These are phyloP conservation scores for Microcyclospora pomicola DNA, from an alignment of 2,329 filamentous ascomycete genomes.

Conservation along the genomic window DNA sequence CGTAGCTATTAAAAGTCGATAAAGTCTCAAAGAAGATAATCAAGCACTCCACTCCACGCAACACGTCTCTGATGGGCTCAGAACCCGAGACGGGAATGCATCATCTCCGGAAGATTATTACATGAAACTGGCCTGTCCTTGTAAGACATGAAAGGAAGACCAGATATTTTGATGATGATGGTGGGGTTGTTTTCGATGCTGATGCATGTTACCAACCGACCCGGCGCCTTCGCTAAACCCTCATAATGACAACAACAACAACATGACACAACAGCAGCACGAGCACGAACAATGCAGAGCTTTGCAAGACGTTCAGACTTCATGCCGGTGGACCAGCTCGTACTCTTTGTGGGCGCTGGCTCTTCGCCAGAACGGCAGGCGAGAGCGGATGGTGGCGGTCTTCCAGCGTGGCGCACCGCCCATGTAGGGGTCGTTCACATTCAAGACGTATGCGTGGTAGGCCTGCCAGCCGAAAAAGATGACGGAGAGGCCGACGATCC, in stretches of 20 bases:
- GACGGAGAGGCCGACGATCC: constrained; percentile 34
- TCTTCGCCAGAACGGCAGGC: constrained; percentile 19
- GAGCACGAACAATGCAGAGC: neutral
- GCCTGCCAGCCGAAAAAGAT: constrained; percentile 37
- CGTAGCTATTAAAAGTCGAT: too few relatives aligned
- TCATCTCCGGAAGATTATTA: too few relatives aligned
- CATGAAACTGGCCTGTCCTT: too few relatives aligned
- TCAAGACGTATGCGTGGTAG: constrained; percentile 31
- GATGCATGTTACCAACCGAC: too few relatives aligned
- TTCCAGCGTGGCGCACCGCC: constrained; percentile 14
- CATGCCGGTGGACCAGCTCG: constrained; percentile 19
- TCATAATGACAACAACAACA: too few relatives aligned
- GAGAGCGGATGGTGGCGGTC: constrained; percentile 8
- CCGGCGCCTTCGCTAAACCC: constrained; percentile 8
- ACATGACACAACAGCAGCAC: constrained; percentile 1
- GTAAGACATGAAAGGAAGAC: too few relatives aligned
- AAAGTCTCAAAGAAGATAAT: too few relatives aligned
- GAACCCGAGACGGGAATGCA: too few relatives aligned
- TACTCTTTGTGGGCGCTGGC: constrained; percentile 16
- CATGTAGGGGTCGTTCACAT: constrained; percentile 1
- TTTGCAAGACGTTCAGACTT: constrained; percentile 8
- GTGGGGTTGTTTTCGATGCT: too few relatives aligned
- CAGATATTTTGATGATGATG: too few relatives aligned
- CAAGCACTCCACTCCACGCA: too few relatives aligned
- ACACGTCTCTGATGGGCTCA: too few relatives aligned